phyloP scores from a whole-genome alignment of 176 grass and related monocot species.

The Carex kokanica region DNA sequence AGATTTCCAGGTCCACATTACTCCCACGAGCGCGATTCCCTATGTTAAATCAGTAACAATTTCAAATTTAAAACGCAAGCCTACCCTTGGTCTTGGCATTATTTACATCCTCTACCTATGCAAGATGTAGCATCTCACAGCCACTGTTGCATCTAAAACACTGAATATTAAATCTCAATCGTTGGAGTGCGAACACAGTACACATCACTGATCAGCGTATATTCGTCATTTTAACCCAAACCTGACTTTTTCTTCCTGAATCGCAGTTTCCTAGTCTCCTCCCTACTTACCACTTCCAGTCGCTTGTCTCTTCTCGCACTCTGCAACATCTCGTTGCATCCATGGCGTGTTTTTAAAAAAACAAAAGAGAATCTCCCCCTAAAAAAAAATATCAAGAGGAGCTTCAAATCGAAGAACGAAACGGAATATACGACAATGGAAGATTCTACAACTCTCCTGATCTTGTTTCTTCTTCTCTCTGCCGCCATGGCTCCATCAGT shows the following conservation, averaged over 20 bases:
- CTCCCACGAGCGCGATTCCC: slow-evolving; percentile 34
- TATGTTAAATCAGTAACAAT: slow-evolving; percentile 31
- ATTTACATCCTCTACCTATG: slow-evolving; percentile 10
- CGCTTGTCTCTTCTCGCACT: slow-evolving; percentile 15
- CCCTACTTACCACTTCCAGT: too few species aligned
- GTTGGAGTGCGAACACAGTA: not conserved
- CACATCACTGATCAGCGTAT: not conserved
- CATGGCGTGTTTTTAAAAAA: slow-evolving; percentile 35
- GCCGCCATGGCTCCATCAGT: not conserved
- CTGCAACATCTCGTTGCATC: slow-evolving; percentile 35
- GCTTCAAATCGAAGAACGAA: not conserved
- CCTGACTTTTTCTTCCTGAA: slow-evolving; percentile 4
- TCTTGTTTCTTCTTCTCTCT: not conserved
- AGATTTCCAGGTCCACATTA: slow-evolving; percentile 4
- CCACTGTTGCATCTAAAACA: not conserved
- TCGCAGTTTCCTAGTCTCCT: too few species aligned
- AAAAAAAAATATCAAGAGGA: not conserved
- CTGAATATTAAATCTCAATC: not conserved
- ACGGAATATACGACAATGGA: slow-evolving; percentile 21
- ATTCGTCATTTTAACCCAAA: slow-evolving; percentile 39
- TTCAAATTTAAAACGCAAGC: slow-evolving; percentile 23
- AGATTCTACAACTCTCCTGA: not conserved
- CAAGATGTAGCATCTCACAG: not conserved
- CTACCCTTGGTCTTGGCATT: not conserved
- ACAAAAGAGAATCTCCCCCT: not conserved